Base-by-base conservation (phyloP, 192 early-diverging fungal genomes). In the Pilobolus umbonatus region DNA sequence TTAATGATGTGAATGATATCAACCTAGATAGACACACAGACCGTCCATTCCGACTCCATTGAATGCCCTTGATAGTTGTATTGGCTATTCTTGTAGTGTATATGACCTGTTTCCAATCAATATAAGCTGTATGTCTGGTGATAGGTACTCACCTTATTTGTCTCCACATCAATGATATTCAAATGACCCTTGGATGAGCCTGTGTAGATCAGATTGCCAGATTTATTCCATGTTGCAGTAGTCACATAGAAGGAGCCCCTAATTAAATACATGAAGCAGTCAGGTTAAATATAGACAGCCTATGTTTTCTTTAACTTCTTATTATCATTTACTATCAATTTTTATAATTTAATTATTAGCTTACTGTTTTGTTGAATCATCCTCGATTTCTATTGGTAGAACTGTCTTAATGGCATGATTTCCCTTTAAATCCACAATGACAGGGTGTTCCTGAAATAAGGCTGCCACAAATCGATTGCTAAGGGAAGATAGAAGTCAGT, bases 151-250 rank as follows among this genome's bases (percentile, higher is more conserved):
- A 89, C 88, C 65, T 70, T 72, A 31, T 62, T 50, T 15, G 74
- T 69, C 15, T 78, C 62, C 15, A 71, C 53, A 60, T 86, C 84
- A 28, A 87, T 75, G 14, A 88, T 75, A 30, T 77, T 71, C 12
- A 90, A 60, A 58, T 71, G 62, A 8, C 88, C 88, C 61, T 89
- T 85, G 14, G 72, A 77, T 21, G 86, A 83, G 24, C 88, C 88
- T 8, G 86, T 62, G 55, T 81, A 83, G 15, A 90, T 75, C 7
- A 67, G 67, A 11, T 78, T 67, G 2, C 87, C 87, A 6, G 50
- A 43, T 35, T 69, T 69, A 24, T 69, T 69, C 67, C 67, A 69
- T 4, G 48, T 46, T 17, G 53, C 30, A 2, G 61, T 22, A 11
- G 61, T 64, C 0, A 63, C 57, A 60, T 54, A 69, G 1, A 60